These are phyloP conservation scores for Hymenotorrendiella dingleyae DNA, from an alignment of 2,329 filamentous ascomycete species.

Conservation along the genomic window DNA sequence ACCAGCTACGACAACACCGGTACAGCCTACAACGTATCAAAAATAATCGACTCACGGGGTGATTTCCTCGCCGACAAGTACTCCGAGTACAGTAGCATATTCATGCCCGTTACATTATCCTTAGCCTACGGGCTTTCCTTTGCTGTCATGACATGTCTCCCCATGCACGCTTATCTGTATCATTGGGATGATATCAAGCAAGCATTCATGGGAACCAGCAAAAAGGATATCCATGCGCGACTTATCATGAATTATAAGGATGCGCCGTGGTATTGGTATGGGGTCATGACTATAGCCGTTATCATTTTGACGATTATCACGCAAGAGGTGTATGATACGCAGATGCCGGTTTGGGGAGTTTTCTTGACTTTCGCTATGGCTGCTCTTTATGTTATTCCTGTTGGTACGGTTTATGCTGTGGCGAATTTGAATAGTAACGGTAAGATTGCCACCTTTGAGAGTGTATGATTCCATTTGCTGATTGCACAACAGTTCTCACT, in stretches of 20 bases:
- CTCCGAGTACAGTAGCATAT: conserved; percentile 25
- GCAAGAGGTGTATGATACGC: background rate
- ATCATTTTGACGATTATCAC: conserved; percentile 8
- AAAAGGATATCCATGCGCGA: conserved; percentile 46
- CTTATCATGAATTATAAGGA: conserved; percentile 50
- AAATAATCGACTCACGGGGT: background rate
- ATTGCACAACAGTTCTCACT: too few relatives aligned
- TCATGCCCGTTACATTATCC: conserved; percentile 53
- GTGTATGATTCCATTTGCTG: too few relatives aligned
- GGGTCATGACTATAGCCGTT: conserved; percentile 36
- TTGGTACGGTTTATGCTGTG: conserved; percentile 36
- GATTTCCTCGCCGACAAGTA: background rate
- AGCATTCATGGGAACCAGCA: conserved; percentile 18
- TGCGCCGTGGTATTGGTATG: conserved; percentile 44
- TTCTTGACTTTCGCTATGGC: background rate
- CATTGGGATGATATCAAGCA: conserved; percentile 59
- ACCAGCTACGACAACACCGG: background rate
- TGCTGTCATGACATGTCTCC: conserved; percentile 50
- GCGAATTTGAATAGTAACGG: conserved; percentile 43
- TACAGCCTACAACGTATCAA: background rate
- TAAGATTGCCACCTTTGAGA: too few relatives aligned
- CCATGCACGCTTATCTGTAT: conserved; percentile 62
- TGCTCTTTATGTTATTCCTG: conserved; percentile 27
- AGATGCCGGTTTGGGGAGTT: background rate
- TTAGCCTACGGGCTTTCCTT: conserved; percentile 55